Evolutionary conservation across 1,284 basidiomycete species (phyloP).

Genomic region (Waitea zeae): DNA sequence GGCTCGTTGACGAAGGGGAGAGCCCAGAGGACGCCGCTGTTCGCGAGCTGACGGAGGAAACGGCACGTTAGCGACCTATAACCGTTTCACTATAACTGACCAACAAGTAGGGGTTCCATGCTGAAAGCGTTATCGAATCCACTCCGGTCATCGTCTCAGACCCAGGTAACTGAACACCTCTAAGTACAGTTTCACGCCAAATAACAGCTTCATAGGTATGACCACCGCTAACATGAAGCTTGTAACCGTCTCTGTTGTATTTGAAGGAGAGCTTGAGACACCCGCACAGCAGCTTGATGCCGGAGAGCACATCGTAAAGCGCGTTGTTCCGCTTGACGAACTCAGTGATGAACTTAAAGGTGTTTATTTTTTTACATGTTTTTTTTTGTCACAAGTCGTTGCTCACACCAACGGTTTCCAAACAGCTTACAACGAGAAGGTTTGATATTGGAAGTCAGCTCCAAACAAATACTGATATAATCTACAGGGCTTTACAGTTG

Average conservation of each 20-base stretch:
- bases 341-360: constrained; percentile 49
- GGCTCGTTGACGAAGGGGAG: constrained; percentile 73
- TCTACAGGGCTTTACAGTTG: constrained; percentile 1
- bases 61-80: too few relatives aligned
- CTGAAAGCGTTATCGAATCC: constrained; percentile 40
- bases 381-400: too few relatives aligned
- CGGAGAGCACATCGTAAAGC: constrained; percentile 69
- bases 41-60: constrained; percentile 83
- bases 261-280: constrained; percentile 38
- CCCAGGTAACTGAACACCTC: constrained; percentile 34
- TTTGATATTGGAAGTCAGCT: not conserved
- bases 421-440: not conserved
- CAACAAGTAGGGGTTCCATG: constrained; percentile 73
- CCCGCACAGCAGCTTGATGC: constrained; percentile 55
- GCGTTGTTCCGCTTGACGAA: constrained; percentile 50
- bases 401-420: too few relatives aligned
- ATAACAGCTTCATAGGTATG: constrained; percentile 37
- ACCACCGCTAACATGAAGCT: constrained; percentile 73
- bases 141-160: constrained; percentile 60
- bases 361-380: not conserved
- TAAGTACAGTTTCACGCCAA: constrained; percentile 2
- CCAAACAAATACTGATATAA: not conserved
- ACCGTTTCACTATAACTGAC: too few relatives aligned
- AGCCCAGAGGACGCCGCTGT: constrained; percentile 62
- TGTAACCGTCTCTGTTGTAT: constrained; percentile 42